These are phyloP conservation scores for Thielaviopsis populi DNA, from an alignment of 2,329 filamentous ascomycete genomes.

Conservation along the genomic window DNA sequence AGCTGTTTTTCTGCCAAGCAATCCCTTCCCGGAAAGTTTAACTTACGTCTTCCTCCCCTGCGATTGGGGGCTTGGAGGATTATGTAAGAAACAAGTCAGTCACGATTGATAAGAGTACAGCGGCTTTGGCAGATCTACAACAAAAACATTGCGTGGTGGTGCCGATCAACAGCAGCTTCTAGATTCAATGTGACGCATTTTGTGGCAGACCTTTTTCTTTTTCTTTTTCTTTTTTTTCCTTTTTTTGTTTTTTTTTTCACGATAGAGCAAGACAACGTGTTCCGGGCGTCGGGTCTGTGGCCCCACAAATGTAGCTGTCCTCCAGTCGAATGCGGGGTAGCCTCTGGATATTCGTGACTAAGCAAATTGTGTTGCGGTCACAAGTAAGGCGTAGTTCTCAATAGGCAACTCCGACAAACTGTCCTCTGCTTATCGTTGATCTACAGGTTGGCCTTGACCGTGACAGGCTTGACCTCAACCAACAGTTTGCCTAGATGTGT, in stretches of 20 bases:
- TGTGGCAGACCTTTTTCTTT: neutral
- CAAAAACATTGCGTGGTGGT: neutral
- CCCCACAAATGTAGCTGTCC: neutral
- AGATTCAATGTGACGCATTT: neutral
- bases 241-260: neutral
- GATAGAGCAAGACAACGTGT: neutral
- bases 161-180: neutral
- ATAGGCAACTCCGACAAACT: too few relatives aligned
- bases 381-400: too few relatives aligned
- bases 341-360: neutral
- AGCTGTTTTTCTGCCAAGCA: neutral
- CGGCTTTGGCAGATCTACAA: neutral
- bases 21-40: neutral
- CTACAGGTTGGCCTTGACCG: conserved; percentile 6
- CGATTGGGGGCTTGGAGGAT: neutral
- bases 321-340: neutral
- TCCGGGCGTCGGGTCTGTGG: neutral
- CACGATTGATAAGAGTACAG: neutral
- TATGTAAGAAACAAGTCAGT: neutral
- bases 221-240: too few relatives aligned
- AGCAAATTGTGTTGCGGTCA: too few relatives aligned
- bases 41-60: too few relatives aligned
- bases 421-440: neutral
- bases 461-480: conserved; percentile 33
- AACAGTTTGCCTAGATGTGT: conserved; percentile 26